phyloP scores from a whole-genome alignment of 2,329 filamentous ascomycete species.

The Xylaria sp. region DNA sequence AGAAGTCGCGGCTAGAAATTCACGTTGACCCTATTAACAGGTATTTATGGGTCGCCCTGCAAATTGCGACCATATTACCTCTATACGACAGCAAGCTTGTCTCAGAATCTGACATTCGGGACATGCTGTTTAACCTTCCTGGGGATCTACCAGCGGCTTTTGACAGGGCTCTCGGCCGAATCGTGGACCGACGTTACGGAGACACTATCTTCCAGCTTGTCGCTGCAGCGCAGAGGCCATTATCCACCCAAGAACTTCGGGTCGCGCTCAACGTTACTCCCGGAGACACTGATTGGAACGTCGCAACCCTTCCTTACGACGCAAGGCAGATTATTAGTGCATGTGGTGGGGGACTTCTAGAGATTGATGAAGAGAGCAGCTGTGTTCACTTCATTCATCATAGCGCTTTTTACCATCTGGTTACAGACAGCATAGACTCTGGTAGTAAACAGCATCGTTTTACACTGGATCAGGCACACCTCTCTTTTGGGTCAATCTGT shows the following conservation, averaged over 20 bases:
- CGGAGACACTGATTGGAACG: no score
- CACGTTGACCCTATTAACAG: neutral
- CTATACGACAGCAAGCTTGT: neutral
- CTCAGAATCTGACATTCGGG: neutral
- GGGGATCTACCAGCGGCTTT: neutral
- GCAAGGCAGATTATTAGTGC: neutral
- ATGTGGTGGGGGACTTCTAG: neutral
- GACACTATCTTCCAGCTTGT: neutral
- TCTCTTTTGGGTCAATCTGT: neutral
- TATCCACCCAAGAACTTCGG: no score
- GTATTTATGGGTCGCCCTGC: neutral
- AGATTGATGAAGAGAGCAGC: neutral
- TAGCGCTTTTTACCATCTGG: neutral
- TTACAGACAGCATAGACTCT: neutral
- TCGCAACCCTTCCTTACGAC: no score
- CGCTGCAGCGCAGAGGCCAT: neutral
- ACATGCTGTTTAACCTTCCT: neutral
- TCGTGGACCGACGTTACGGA: neutral
- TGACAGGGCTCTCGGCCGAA: neutral
- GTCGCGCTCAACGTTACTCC: no score
- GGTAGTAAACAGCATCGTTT: neutral
- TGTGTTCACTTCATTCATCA: neutral
- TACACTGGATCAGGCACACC: neutral
- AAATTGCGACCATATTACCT: neutral
- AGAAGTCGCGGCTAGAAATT: no score